Conservation (phyloP, 768 basidiomycete genomes). For the Russula virescens region DNA sequence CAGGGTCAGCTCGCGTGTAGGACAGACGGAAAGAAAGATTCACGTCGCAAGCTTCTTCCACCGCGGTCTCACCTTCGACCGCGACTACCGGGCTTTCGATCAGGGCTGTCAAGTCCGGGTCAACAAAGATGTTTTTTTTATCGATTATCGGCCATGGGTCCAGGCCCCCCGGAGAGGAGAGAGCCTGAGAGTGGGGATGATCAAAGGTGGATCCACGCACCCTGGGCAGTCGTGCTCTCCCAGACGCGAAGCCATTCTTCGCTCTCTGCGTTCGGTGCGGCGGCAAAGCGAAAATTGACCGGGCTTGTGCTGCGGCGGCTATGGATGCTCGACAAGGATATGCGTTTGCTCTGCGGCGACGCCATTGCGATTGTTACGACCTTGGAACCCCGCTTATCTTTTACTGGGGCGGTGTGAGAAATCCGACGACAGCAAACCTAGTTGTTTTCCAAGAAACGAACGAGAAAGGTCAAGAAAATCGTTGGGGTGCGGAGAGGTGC, state of each 20-base stretch:
- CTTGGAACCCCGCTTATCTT: too few relatives aligned
- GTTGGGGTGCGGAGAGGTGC: too few relatives aligned
- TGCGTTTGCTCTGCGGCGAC: constrained; percentile 29
- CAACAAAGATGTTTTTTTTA: background rate
- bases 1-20: constrained; percentile 9
- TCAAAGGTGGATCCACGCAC: constrained; percentile 32
- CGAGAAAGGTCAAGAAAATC: too few relatives aligned
- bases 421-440: background rate
- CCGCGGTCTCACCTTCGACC: constrained; percentile 64
- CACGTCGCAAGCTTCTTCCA: constrained; percentile 81
- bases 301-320: constrained; percentile 23
- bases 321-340: constrained; percentile 30
- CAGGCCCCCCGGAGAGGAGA: too few relatives aligned
- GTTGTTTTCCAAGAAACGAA: background rate
- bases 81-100: constrained; percentile 63
- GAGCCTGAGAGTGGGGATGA: background rate
- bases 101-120: constrained; percentile 43
- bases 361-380: too few relatives aligned
- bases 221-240: constrained; percentile 51
- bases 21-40: constrained; percentile 24
- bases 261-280: constrained; percentile 34
- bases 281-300: constrained; percentile 22
- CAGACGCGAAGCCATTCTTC: constrained; percentile 56
- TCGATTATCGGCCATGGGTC: background rate
- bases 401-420: too few relatives aligned